These are phyloP conservation scores for Epichloe gansuensis DNA, from an alignment of 2,329 filamentous ascomycete genomes.

Conservation along the genomic window DNA sequence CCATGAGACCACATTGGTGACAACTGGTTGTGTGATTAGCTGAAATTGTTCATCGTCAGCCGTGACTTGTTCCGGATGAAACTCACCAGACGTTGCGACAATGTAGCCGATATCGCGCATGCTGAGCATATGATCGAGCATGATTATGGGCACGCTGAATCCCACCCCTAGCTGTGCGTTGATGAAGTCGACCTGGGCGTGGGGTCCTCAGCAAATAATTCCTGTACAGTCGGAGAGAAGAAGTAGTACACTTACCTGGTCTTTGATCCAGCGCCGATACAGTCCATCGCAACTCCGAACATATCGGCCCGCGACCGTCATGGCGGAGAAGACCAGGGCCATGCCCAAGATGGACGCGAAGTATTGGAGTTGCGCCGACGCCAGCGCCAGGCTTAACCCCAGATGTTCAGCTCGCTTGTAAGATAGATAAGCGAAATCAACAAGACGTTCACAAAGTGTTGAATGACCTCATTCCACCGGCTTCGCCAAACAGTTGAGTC, in stretches of 20 bases:
- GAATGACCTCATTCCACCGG: conserved; percentile 5
- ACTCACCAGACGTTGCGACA: conserved; percentile 32
- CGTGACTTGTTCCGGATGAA: too few relatives aligned
- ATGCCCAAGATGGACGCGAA: conserved; percentile 38
- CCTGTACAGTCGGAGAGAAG: too few relatives aligned
- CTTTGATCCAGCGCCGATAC: conserved; percentile 21
- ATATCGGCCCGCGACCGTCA: conserved; percentile 16
- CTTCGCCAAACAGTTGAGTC: conserved; percentile 7
- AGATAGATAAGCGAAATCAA: conserved; percentile 26
- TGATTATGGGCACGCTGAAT: conserved; percentile 37
- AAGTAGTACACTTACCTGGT: conserved; percentile 17
- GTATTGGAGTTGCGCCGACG: conserved; percentile 25
- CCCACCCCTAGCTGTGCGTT: conserved; percentile 39
- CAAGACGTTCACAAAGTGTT: conserved; percentile 14
- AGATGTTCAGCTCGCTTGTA: conserved; percentile 33
- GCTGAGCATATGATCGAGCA: conserved; percentile 27
- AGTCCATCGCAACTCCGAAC: conserved; percentile 12
- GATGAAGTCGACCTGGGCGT: conserved; percentile 33
- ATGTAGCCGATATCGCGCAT: conserved; percentile 27
- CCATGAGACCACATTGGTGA: conserved; percentile 26
- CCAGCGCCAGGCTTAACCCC: conserved; percentile 27
- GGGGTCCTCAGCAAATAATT: background rate
- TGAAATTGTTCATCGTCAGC: background rate
- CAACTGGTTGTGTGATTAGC: conserved; percentile 16
- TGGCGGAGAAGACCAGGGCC: conserved; percentile 25